A percentile compares a stretch with the other conserved stretches of the same genome.
phyloP scores from a whole-genome alignment of 345 rosid genomes.

The Triadica sebifera region DNA sequence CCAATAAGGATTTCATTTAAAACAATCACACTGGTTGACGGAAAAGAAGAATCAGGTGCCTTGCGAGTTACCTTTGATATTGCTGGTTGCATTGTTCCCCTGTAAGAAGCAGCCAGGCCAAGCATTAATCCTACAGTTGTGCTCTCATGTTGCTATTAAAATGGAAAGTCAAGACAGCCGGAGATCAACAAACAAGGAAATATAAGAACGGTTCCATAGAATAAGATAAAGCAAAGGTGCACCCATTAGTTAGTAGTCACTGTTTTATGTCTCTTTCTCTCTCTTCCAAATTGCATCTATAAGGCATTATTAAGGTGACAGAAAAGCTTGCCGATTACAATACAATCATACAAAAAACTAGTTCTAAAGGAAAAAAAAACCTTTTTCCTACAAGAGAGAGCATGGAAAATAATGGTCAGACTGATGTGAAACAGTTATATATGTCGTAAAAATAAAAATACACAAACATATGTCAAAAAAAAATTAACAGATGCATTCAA shows the following conservation, averaged over 20 bases:
- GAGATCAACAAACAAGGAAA: conserved; percentile 7
- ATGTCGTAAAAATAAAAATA: conserved; percentile 73
- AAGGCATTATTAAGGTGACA: background rate
- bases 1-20: background rate
- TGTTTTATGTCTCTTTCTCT: too few relatives aligned
- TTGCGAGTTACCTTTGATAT: conserved; percentile 61
- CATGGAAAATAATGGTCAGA: conserved; percentile 16
- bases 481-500: too few relatives aligned
- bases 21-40: background rate
- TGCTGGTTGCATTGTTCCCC: conserved; percentile 92
- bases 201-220: too few relatives aligned
- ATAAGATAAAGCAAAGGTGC: background rate
- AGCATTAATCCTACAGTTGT: conserved; percentile 92
- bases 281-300: background rate
- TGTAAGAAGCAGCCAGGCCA: conserved; percentile 92
- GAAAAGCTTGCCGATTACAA: too few relatives aligned
- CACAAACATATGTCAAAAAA: too few relatives aligned
- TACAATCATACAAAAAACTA: background rate
- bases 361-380: background rate
- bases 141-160: conserved; percentile 77
- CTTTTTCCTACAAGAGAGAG: background rate
- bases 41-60: conserved; percentile 7
- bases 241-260: background rate
- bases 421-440: conserved; percentile 81
- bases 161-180: conserved; percentile 18